Percentiles rank a stretch among this genome's conserved stretches.
Conservation (phyloP, 163 green algal species). For the Prototheca cutis region DNA sequence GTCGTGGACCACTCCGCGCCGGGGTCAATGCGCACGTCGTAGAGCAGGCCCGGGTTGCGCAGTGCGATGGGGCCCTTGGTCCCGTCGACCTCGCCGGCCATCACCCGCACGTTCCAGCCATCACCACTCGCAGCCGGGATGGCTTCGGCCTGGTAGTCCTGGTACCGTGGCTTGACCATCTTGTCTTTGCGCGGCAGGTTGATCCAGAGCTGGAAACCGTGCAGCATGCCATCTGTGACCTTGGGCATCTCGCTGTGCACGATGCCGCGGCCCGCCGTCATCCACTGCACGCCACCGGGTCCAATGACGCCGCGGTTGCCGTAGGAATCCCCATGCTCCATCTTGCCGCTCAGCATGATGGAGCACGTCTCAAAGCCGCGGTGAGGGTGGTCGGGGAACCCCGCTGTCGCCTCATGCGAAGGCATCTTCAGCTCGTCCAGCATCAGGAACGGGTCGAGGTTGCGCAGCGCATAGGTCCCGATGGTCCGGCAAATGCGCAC, state of each 20-base stretch:
- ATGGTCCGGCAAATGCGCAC: slow-evolving; percentile 70
- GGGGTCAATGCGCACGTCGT: slow-evolving; percentile 60
- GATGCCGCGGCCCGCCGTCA: slow-evolving; percentile 75
- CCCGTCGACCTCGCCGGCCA: slow-evolving; percentile 54
- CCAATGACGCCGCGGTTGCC: slow-evolving; percentile 79
- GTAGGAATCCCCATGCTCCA: slow-evolving; percentile 71
- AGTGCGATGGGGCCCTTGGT: slow-evolving; percentile 49
- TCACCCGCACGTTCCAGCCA: slow-evolving; percentile 48
- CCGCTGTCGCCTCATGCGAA: slow-evolving; percentile 42
- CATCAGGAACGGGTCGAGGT: slow-evolving; percentile 73
- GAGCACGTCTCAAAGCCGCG: slow-evolving; percentile 81
- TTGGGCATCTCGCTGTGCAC: slow-evolving; percentile 85
- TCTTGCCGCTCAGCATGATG: slow-evolving; percentile 81
- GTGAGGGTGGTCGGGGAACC: slow-evolving; percentile 77
- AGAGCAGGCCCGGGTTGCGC: slow-evolving; percentile 72
- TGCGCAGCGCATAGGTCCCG: slow-evolving; percentile 28
- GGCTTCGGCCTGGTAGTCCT: slow-evolving; percentile 48
- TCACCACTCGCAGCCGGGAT: slow-evolving; percentile 45
- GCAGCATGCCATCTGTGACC: slow-evolving; percentile 46
- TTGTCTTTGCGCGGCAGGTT: slow-evolving; percentile 80
- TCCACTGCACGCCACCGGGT: slow-evolving; percentile 81
- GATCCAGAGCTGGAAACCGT: slow-evolving; percentile 57
- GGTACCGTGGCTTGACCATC: slow-evolving; percentile 69
- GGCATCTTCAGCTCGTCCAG: slow-evolving; percentile 72
- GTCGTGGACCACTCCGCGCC: slow-evolving; percentile 34